Percentiles rank a stretch among this genome's conserved stretches.
These are phyloP conservation scores for Botryotinia convoluta DNA, from an alignment of 2,329 filamentous ascomycete species.

Conservation along the genomic window DNA sequence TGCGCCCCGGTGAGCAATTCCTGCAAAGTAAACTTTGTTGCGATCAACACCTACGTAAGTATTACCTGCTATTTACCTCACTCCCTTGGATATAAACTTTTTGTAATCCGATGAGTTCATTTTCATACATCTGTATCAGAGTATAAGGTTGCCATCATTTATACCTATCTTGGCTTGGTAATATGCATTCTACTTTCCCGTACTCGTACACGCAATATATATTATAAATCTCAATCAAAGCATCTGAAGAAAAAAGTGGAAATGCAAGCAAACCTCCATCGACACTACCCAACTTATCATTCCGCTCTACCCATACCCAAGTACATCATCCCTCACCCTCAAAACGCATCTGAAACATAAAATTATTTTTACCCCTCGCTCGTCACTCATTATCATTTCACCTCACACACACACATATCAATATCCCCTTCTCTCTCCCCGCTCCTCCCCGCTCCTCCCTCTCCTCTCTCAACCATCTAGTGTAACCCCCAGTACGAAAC, in stretches of 20 bases:
- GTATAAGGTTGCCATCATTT: no score
- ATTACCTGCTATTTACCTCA: neutral
- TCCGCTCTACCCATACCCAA: neutral
- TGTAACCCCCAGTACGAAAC: neutral
- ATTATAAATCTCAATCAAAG: neutral
- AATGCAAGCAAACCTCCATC: neutral
- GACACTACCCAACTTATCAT: neutral
- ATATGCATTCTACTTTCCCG: neutral
- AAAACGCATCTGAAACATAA: neutral
- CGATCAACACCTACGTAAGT: neutral
- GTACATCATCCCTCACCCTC: neutral
- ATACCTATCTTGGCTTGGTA: neutral
- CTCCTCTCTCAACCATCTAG: neutral
- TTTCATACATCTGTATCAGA: no score
- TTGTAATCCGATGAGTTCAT: no score
- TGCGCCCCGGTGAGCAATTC: neutral
- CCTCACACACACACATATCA: neutral
- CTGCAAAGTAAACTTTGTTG: neutral
- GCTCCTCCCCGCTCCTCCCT: neutral
- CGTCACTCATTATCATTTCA: neutral
- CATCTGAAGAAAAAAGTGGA: conserved; percentile 13
- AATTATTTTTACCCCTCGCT: neutral
- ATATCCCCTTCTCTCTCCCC: neutral
- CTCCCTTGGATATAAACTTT: neutral
- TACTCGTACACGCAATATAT: neutral